A percentile compares a stretch with the other conserved stretches of the same genome.
These are phyloP conservation scores for Coemansia sp. DNA, from an alignment of 192 early-diverging fungal species.

Conservation along the genomic window DNA sequence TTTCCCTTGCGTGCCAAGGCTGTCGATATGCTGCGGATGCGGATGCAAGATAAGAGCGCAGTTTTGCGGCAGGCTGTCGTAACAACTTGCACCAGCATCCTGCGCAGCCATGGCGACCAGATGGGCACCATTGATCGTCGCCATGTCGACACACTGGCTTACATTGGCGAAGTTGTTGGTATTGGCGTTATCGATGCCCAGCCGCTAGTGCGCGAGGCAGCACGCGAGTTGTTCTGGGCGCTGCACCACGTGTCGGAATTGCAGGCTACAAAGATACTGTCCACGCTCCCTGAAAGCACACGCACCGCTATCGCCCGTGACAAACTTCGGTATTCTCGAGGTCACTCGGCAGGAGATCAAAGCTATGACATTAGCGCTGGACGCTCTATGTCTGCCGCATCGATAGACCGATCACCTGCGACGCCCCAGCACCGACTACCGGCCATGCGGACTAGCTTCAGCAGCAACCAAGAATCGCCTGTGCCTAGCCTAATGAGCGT, in stretches of 20 bases:
- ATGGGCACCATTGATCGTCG: slow-evolving; percentile 33
- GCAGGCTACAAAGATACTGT: slow-evolving; percentile 17
- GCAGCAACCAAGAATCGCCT: slow-evolving; percentile 15
- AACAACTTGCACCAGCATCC: slow-evolving; percentile 19
- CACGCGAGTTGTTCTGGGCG: slow-evolving; percentile 51
- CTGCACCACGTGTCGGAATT: slow-evolving; percentile 23
- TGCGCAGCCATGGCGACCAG: slow-evolving; percentile 27
- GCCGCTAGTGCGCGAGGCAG: slow-evolving; percentile 37
- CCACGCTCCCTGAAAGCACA: slow-evolving; percentile 20
- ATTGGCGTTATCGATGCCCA: slow-evolving; percentile 37
- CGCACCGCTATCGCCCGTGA: slow-evolving; percentile 26
- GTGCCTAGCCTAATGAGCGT: slow-evolving; percentile 30
- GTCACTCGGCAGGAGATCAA: background rate
- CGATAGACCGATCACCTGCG: slow-evolving; percentile 15
- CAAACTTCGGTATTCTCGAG: slow-evolving; percentile 19
- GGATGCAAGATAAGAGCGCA: slow-evolving; percentile 45
- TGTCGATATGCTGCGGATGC: slow-evolving; percentile 25
- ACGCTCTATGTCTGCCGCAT: slow-evolving; percentile 21
- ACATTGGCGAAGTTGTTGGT: slow-evolving; percentile 13
- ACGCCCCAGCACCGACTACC: slow-evolving; percentile 5
- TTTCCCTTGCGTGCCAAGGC: slow-evolving; percentile 43
- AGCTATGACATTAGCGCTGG: background rate
- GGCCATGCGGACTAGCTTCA: slow-evolving; percentile 27
- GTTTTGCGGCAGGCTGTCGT: slow-evolving; percentile 38
- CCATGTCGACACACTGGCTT: slow-evolving; percentile 16